Percentiles rank a stretch among this genome's conserved stretches.
These are phyloP conservation scores for Mortierella sp. DNA, from an alignment of 371 early-diverging fungal species.

Conservation along the genomic window DNA sequence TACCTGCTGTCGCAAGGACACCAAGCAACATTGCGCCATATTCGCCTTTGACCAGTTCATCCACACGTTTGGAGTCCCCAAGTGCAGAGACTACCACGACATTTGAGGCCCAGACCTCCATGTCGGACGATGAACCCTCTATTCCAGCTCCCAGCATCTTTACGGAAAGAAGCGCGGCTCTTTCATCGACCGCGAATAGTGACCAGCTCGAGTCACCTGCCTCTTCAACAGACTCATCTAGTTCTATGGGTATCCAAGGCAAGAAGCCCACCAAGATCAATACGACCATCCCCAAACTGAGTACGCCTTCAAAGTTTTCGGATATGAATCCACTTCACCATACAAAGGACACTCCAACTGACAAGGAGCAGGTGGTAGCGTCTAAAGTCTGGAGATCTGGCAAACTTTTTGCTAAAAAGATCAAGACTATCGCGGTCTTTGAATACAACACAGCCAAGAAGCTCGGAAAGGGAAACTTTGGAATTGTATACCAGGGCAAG, in stretches of 20 bases:
- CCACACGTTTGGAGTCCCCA: slow-evolving; percentile 1
- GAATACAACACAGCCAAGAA: slow-evolving; percentile 47
- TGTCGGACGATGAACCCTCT: slow-evolving; percentile 22
- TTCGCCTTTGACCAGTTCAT: neutral
- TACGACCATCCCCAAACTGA: neutral
- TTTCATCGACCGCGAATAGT: neutral
- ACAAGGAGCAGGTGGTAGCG: slow-evolving; percentile 19
- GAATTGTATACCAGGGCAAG: slow-evolving; percentile 44
- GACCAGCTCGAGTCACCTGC: neutral
- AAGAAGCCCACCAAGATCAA: slow-evolving; percentile 14
- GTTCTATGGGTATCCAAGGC: neutral
- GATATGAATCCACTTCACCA: neutral
- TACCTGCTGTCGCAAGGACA: neutral
- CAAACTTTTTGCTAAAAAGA: slow-evolving; percentile 42
- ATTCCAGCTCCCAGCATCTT: neutral
- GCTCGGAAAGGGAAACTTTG: slow-evolving; percentile 55
- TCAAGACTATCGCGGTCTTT: slow-evolving; percentile 49
- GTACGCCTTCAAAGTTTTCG: no score
- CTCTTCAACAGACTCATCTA: neutral
- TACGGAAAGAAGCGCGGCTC: neutral
- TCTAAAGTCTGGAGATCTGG: slow-evolving; percentile 46
- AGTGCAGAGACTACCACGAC: neutral
- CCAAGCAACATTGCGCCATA: neutral
- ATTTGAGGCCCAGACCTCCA: slow-evolving; percentile 11
- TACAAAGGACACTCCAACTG: neutral